Conservation (phyloP, 2,329 filamentous ascomycete genomes). For the Fusarium sp. region DNA sequence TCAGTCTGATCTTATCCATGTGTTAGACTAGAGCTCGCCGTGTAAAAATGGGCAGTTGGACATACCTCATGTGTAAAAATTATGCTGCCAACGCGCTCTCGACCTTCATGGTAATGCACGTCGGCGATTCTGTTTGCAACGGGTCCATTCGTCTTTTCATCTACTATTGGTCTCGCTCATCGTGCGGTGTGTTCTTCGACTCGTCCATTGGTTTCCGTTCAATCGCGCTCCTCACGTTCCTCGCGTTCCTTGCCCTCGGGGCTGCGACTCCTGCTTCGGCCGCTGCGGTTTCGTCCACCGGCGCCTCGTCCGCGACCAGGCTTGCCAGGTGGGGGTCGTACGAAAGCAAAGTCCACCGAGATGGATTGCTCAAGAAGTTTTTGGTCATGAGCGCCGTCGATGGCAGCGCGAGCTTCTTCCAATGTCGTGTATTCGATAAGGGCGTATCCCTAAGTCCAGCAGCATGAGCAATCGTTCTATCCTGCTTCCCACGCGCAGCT, state of each 20-base stretch:
- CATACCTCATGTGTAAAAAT: slow-evolving; percentile 47
- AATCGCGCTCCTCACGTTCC: slow-evolving; percentile 50
- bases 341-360: slow-evolving; percentile 86
- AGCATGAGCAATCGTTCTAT: neutral
- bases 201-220: slow-evolving; percentile 16
- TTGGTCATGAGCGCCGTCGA: slow-evolving; percentile 80
- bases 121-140: slow-evolving; percentile 37
- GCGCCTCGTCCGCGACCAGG: slow-evolving; percentile 55
- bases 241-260: slow-evolving; percentile 57
- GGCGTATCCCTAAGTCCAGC: slow-evolving; percentile 75
- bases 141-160: slow-evolving; percentile 1
- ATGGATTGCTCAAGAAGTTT: slow-evolving; percentile 87
- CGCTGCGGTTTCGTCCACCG: slow-evolving; percentile 58
- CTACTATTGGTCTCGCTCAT: neutral
- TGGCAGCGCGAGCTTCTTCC: slow-evolving; percentile 82
- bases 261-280: slow-evolving; percentile 64
- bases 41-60: neutral
- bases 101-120: slow-evolving; percentile 34
- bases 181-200: slow-evolving; percentile 1
- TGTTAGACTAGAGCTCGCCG: slow-evolving; percentile 6
- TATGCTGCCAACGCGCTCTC: slow-evolving; percentile 48
- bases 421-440: slow-evolving; percentile 87
- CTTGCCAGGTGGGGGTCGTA: slow-evolving; percentile 76
- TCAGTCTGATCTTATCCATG: slow-evolving; percentile 16
- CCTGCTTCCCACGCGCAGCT: slow-evolving; percentile 11